phyloP scores from a whole-genome alignment of 352 stramenopile species.

The Phytophthora pluvialis region DNA sequence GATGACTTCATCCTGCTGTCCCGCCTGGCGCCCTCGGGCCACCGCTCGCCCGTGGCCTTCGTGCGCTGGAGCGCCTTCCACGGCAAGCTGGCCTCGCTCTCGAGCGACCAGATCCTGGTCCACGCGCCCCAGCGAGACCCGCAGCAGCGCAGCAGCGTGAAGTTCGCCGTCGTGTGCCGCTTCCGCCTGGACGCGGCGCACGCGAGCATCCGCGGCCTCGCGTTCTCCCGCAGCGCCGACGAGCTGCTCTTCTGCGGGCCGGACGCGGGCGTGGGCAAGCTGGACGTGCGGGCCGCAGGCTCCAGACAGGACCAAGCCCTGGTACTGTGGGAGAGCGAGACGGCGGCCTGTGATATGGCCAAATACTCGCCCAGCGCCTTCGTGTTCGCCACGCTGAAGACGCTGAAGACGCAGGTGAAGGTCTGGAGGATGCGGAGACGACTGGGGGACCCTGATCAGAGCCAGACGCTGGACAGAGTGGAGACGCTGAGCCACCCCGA shows the following conservation, averaged over 20 bases:
- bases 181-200: constrained; percentile 41
- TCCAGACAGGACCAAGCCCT: constrained; percentile 17
- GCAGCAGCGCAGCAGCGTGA: constrained; percentile 38
- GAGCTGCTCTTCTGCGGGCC: constrained; percentile 62
- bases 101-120: constrained; percentile 61
- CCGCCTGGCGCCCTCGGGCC: constrained; percentile 62
- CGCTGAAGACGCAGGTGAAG: constrained; percentile 41
- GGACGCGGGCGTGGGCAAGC: constrained; percentile 49
- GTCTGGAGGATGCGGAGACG: constrained; percentile 64
- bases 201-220: constrained; percentile 47
- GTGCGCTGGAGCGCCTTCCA: constrained; percentile 83
- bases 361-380: constrained; percentile 81
- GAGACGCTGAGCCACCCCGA: constrained; percentile 61
- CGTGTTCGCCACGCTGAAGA: constrained; percentile 63
- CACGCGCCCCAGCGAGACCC: constrained; percentile 62
- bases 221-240: constrained; percentile 72
- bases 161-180: constrained; percentile 56
- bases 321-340: constrained; percentile 34
- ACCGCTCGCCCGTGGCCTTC: constrained; percentile 60
- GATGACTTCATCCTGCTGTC: constrained; percentile 85
- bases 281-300: constrained; percentile 43
- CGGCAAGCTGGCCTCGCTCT: constrained; percentile 79
- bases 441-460: constrained; percentile 20
- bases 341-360: constrained; percentile 49
- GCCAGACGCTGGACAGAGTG: constrained; percentile 31